Evolutionary conservation across 257 asterid genomes (phyloP).

Genomic region (Hygrophila difformis): DNA sequence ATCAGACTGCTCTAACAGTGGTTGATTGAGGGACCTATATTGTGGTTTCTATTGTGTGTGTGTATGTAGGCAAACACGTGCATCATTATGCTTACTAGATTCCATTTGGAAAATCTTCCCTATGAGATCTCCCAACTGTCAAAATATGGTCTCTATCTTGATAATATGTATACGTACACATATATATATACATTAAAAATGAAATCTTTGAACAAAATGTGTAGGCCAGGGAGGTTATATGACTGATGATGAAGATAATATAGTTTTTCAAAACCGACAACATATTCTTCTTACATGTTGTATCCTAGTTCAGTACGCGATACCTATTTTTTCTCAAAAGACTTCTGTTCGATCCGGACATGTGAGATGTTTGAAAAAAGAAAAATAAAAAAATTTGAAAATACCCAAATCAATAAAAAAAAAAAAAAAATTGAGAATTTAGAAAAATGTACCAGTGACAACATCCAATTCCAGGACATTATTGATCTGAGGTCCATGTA

Average conservation of each 20-base stretch:
- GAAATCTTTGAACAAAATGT: too few species aligned
- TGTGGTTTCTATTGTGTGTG: too few species aligned
- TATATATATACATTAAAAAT: too few species aligned
- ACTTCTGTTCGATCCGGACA: background rate
- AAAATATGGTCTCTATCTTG: background rate
- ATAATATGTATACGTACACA: too few species aligned
- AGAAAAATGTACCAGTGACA: conserved; percentile 53
- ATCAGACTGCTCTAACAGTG: background rate
- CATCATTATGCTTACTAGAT: conserved; percentile 8
- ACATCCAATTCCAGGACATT: conserved; percentile 2
- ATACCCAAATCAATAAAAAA: background rate
- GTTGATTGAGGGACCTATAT: too few species aligned
- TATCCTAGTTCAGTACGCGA: conserved; percentile 10
- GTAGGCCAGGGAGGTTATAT: too few species aligned
- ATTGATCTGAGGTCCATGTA: too few species aligned
- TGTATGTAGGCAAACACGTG: conserved; percentile 25
- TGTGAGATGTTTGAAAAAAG: too few species aligned
- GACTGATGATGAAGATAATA: too few species aligned
- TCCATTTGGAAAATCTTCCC: conserved; percentile 17
- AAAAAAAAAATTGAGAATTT: background rate
- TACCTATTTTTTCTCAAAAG: conserved; percentile 9
- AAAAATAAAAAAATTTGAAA: too few species aligned
- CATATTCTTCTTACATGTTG: conserved; percentile 1
- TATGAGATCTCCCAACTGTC: conserved; percentile 19
- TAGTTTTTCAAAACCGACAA: conserved; percentile 4